These are phyloP conservation scores for Phialemoniopsis sp. DNA, from an alignment of 2,329 filamentous ascomycete genomes.

Conservation along the genomic window DNA sequence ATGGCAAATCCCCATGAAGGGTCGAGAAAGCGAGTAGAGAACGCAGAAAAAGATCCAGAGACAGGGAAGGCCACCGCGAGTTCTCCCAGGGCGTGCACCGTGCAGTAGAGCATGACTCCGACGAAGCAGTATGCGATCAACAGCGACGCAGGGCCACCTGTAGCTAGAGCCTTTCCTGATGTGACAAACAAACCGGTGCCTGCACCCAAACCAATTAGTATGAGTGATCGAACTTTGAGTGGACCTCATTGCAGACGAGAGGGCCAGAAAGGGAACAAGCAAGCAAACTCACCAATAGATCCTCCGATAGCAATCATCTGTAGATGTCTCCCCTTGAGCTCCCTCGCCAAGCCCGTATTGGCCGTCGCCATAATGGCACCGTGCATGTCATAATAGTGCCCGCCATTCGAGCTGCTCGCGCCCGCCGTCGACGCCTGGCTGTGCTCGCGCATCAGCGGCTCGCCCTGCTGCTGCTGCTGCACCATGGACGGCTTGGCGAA, in stretches of 20 bases:
- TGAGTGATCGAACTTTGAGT: neutral
- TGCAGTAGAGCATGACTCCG: constrained; percentile 86
- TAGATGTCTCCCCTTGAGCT: constrained; percentile 78
- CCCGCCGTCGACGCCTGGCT: too few relatives aligned
- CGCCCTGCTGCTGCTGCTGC: constrained; percentile 9
- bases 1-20: constrained; percentile 94
- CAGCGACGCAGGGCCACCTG: constrained; percentile 74
- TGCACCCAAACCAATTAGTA: constrained; percentile 19
- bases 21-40: constrained; percentile 87
- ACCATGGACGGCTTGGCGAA: neutral
- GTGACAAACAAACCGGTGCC: constrained; percentile 85
- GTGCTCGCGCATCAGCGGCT: constrained; percentile 17
- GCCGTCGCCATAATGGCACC: constrained; percentile 69
- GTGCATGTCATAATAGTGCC: constrained; percentile 51
- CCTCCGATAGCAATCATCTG: constrained; percentile 98
- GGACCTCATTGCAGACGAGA: neutral
- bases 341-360: constrained; percentile 68
- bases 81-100: constrained; percentile 87
- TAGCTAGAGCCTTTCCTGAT: constrained; percentile 65
- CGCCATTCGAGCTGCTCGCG: constrained; percentile 18
- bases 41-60: constrained; percentile 86
- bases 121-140: constrained; percentile 76
- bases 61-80: constrained; percentile 88
- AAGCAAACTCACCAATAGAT: constrained; percentile 61
- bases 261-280: neutral